Evolutionary conservation across 179 eudicot species (phyloP).

Genomic region (Beta lomatogona): DNA sequence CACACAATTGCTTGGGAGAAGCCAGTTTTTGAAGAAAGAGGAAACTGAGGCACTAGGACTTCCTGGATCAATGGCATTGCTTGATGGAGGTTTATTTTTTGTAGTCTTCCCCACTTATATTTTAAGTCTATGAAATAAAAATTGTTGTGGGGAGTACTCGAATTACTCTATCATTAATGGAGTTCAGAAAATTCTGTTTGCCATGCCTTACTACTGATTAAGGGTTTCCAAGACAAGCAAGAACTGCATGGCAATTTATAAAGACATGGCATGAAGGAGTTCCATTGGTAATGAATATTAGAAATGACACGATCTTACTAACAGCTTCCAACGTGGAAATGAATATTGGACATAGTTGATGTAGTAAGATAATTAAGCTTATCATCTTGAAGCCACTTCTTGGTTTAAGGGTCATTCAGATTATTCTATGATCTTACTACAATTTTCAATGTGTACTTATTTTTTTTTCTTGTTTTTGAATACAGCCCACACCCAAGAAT

Average conservation of each 20-base stretch:
- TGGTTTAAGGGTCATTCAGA: background rate
- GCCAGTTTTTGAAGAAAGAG: constrained; percentile 67
- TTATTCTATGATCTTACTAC: background rate
- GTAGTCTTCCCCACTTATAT: background rate
- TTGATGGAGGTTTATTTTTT: constrained; percentile 80
- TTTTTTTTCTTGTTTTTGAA: constrained; percentile 18
- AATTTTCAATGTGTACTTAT: background rate
- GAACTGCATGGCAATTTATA: background rate
- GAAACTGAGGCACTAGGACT: constrained; percentile 67
- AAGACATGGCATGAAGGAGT: background rate
- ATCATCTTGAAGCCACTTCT: background rate
- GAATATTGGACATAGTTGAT: background rate
- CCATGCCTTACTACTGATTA: background rate
- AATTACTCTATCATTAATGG: background rate
- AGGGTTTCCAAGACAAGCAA: background rate
- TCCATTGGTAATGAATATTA: too few relatives aligned
- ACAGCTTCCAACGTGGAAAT: too few relatives aligned
- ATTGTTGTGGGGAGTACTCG: background rate
- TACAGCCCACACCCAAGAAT: constrained; percentile 93
- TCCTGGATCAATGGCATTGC: constrained; percentile 62
- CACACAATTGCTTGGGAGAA: constrained; percentile 81
- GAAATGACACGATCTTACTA: too few relatives aligned
- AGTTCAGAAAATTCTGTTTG: too few relatives aligned
- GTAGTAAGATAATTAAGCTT: background rate
- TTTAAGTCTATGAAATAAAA: background rate